Conservation (phyloP, 805 yeast genomes). For the Yamadazyma olivae region DNA sequence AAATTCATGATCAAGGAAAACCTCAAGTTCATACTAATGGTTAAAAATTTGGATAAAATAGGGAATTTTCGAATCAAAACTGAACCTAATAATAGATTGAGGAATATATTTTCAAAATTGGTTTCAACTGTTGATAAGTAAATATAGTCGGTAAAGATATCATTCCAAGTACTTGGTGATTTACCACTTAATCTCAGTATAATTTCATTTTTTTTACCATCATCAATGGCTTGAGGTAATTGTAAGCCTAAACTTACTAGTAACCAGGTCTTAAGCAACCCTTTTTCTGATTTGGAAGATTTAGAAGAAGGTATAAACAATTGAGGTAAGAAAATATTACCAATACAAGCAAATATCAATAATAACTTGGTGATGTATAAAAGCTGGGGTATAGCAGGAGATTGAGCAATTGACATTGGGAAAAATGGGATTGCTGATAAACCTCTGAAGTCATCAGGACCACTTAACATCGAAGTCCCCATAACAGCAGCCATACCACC, state of each 20-base stretch:
- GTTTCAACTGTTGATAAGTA: constrained; percentile 25
- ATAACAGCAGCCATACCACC: constrained; percentile 66
- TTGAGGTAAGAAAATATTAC: constrained; percentile 14
- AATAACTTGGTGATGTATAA: constrained; percentile 20
- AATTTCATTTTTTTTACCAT: constrained; percentile 14
- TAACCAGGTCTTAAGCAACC: constrained; percentile 19
- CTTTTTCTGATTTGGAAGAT: neutral
- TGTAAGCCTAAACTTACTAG: constrained; percentile 26
- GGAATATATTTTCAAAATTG: constrained; percentile 32
- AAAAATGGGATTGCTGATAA: constrained; percentile 45
- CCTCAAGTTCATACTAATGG: constrained; percentile 21
- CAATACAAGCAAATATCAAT: constrained; percentile 19
- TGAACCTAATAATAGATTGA: constrained; percentile 26
- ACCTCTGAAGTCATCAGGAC: constrained; percentile 40
- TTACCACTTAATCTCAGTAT: constrained; percentile 12
- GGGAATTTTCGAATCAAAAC: constrained; percentile 22
- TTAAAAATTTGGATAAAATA: constrained; percentile 16
- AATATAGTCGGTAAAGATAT: constrained; percentile 24
- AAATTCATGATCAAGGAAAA: constrained; percentile 26
- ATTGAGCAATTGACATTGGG: constrained; percentile 18
- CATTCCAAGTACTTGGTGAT: neutral
- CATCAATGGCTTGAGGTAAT: constrained; percentile 20
- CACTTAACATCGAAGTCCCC: constrained; percentile 55
- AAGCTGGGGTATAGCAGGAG: constrained; percentile 22
- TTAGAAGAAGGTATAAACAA: constrained; percentile 4